Conservation (phyloP, 306 rosid species). For the Vigna nakashimae region DNA sequence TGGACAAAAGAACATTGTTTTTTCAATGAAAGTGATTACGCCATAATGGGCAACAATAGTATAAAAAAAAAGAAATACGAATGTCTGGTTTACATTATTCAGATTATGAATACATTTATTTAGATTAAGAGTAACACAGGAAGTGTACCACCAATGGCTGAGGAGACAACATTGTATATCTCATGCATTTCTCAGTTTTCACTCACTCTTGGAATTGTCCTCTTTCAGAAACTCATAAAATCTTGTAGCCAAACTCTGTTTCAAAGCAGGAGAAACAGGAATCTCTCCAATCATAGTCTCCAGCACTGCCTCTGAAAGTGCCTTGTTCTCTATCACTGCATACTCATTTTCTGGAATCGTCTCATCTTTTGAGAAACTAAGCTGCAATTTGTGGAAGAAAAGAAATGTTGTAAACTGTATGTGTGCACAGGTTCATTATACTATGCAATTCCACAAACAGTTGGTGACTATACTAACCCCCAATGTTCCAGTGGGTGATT, state of each 20-base stretch:
- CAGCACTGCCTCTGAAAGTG: conserved; percentile 66
- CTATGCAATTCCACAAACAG: not conserved
- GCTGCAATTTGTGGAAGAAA: conserved; percentile 41
- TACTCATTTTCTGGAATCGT: conserved; percentile 51
- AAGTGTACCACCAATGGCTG: no score
- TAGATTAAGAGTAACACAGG: no score
- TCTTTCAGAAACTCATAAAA: conserved; percentile 46
- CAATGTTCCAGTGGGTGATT: conserved; percentile 63
- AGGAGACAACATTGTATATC: no score
- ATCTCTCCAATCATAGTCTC: conserved; percentile 75
- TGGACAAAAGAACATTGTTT: no score
- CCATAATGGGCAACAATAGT: no score
- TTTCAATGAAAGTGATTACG: no score
- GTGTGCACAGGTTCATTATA: no score
- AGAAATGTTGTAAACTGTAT: not conserved
- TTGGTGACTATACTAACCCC: conserved; percentile 52
- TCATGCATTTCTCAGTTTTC: not conserved
- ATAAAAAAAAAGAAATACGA: no score
- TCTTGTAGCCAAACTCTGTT: conserved; percentile 63
- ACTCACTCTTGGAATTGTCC: not conserved
- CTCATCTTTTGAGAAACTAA: conserved; percentile 72
- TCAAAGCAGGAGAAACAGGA: conserved; percentile 83
- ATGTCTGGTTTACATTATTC: no score
- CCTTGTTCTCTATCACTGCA: conserved; percentile 59
- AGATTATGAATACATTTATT: no score